Conservation (phyloP, 495 filamentous ascomycete genomes). For the Talaromyces borbonicus region DNA sequence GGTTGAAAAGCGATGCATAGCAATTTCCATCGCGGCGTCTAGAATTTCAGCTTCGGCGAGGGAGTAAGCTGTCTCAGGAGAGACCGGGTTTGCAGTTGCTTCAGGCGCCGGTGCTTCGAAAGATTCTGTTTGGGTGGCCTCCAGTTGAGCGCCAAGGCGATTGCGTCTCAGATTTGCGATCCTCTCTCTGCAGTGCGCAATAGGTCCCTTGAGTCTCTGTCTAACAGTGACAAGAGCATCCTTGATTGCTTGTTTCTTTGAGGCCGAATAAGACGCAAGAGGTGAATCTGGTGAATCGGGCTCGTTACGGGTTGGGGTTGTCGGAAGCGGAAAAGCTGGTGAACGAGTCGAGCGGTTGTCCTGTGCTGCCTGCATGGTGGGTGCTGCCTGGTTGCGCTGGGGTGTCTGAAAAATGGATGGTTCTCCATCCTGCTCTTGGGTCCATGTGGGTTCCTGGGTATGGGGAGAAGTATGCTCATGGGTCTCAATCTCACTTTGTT, state of each 20-base stretch:
- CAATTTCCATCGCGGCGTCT: background rate
- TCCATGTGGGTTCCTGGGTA: background rate
- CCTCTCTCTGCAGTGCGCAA: background rate
- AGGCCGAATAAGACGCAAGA: background rate
- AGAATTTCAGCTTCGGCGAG: slow-evolving; percentile 3
- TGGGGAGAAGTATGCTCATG: background rate
- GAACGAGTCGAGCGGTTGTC: background rate
- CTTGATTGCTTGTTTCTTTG: background rate
- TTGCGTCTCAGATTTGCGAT: background rate
- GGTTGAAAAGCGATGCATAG: background rate
- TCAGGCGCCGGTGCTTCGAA: background rate
- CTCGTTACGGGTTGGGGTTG: background rate
- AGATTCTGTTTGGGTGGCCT: background rate
- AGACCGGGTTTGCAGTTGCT: background rate
- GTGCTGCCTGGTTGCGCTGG: background rate
- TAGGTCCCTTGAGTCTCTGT: background rate
- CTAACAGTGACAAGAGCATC: background rate
- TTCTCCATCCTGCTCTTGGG: background rate
- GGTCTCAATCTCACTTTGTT: slow-evolving; percentile 3
- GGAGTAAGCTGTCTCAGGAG: background rate
- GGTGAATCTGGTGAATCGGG: background rate
- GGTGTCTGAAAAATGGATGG: background rate
- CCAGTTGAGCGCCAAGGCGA: too few species aligned
- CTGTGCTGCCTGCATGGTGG: too few species aligned
- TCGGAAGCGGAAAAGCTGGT: background rate